Conservation (phyloP, 2,329 filamentous ascomycete species). For the Claviceps quebecensis region DNA sequence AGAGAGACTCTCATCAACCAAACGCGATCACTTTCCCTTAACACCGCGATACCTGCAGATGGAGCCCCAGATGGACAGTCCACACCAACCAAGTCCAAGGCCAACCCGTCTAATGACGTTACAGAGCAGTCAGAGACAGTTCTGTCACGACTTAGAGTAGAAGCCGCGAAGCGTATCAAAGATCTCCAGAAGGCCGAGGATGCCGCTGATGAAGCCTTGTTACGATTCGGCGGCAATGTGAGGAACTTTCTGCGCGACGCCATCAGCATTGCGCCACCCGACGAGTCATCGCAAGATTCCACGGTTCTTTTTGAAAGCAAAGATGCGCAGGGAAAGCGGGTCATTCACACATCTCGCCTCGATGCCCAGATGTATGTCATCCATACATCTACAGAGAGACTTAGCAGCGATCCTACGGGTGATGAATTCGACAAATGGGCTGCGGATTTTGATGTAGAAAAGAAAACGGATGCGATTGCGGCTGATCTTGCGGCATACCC, state of each 20-base stretch:
- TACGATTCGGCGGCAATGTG: constrained; percentile 83
- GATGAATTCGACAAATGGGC: constrained; percentile 64
- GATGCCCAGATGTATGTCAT: constrained; percentile 94
- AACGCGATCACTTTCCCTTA: constrained; percentile 60
- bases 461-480: constrained; percentile 73
- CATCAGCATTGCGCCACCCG: constrained; percentile 70
- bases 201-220: constrained; percentile 84
- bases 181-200: constrained; percentile 89
- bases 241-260: constrained; percentile 83
- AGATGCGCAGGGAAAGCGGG: constrained; percentile 75
- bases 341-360: constrained; percentile 87
- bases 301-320: constrained; percentile 86
- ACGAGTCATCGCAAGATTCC: constrained; percentile 35
- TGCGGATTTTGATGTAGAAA: constrained; percentile 62
- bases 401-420: constrained; percentile 66
- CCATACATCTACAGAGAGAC: constrained; percentile 70
- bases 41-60: constrained; percentile 22
- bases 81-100: constrained; percentile 30
- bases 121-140: constrained; percentile 44
- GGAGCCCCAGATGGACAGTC: constrained; percentile 22
- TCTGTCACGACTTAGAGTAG: constrained; percentile 59
- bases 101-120: constrained; percentile 27
- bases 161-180: constrained; percentile 71
- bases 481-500: constrained; percentile 72
- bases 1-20: constrained; percentile 54